phyloP scores from a whole-genome alignment of 352 stramenopile species.

The Elongisporangium prolatum region DNA sequence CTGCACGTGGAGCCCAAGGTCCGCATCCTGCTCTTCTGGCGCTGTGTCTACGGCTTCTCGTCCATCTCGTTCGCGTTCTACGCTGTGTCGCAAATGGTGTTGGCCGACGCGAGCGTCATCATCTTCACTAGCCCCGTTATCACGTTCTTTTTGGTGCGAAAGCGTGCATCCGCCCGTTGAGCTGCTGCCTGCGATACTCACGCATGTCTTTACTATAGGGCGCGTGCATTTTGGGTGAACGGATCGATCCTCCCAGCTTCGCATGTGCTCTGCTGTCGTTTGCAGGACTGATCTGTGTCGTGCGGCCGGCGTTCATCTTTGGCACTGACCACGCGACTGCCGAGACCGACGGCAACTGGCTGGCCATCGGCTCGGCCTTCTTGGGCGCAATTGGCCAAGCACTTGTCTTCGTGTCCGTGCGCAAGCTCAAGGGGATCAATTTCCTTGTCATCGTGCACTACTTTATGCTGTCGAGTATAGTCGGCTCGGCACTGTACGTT shows the following conservation, averaged over 20 bases:
- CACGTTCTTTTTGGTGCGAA: conserved; percentile 63
- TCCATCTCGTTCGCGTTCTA: conserved; percentile 80
- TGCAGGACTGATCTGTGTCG: conserved; percentile 41
- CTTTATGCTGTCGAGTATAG: conserved; percentile 64
- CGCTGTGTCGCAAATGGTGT: conserved; percentile 72
- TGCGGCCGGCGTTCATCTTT: conserved; percentile 40
- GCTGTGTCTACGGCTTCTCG: conserved; percentile 56
- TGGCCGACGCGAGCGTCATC: conserved; percentile 68
- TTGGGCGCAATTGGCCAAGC: conserved; percentile 56
- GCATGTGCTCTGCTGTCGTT: conserved; percentile 30
- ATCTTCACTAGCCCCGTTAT: conserved; percentile 72
- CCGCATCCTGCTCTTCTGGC: conserved; percentile 56
- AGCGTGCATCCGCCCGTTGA: not conserved
- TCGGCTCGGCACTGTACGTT: conserved; percentile 48
- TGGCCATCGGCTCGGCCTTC: conserved; percentile 44
- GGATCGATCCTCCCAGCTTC: conserved; percentile 34
- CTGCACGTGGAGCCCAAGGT: conserved; percentile 43
- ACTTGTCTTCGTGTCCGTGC: conserved; percentile 67
- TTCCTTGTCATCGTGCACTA: conserved; percentile 73
- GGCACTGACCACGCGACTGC: conserved; percentile 32
- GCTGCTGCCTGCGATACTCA: conserved; percentile 1
- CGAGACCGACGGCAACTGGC: conserved; percentile 35
- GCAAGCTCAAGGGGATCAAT: conserved; percentile 51
- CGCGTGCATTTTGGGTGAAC: conserved; percentile 31
- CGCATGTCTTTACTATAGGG: conserved; percentile 24